These are phyloP conservation scores for Ophiostoma populinum DNA, from an alignment of 2,329 filamentous ascomycete genomes.

Conservation along the genomic window DNA sequence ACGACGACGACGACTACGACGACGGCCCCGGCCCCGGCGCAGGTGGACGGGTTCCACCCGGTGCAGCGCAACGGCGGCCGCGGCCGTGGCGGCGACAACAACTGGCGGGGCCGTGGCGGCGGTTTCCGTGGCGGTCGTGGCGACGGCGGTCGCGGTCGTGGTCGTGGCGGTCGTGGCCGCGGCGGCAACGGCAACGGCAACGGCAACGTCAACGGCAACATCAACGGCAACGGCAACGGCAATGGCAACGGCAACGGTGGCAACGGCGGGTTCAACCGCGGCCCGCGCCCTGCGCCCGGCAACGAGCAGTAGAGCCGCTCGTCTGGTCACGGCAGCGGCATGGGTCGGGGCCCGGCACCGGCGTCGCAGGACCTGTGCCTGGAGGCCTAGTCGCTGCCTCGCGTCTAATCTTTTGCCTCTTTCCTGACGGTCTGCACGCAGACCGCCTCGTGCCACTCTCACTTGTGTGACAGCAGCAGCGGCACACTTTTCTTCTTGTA, in stretches of 20 bases:
- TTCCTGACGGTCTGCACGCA: no score
- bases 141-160: slow-evolving; percentile 24
- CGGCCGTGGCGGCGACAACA: slow-evolving; percentile 33
- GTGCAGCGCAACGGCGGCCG: slow-evolving; percentile 46
- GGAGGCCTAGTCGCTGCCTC: no score
- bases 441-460: no score
- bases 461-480: no score
- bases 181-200: slow-evolving; percentile 6
- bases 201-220: not conserved
- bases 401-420: not conserved
- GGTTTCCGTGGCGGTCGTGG: slow-evolving; percentile 31
- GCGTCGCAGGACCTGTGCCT: not conserved
- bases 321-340: no score
- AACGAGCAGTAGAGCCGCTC: slow-evolving; percentile 2
- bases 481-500: slow-evolving; percentile 3
- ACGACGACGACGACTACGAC: slow-evolving; percentile 12
- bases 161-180: slow-evolving; percentile 12
- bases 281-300: not conserved
- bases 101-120: slow-evolving; percentile 32
- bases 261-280: not conserved
- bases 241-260: not conserved
- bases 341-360: not conserved
- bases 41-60: slow-evolving; percentile 54
- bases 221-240: not conserved
- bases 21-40: slow-evolving; percentile 15